Evolutionary conservation across 176 grass and related monocot species (phyloP).

Genomic region (Eremochloa ophiuroides): DNA sequence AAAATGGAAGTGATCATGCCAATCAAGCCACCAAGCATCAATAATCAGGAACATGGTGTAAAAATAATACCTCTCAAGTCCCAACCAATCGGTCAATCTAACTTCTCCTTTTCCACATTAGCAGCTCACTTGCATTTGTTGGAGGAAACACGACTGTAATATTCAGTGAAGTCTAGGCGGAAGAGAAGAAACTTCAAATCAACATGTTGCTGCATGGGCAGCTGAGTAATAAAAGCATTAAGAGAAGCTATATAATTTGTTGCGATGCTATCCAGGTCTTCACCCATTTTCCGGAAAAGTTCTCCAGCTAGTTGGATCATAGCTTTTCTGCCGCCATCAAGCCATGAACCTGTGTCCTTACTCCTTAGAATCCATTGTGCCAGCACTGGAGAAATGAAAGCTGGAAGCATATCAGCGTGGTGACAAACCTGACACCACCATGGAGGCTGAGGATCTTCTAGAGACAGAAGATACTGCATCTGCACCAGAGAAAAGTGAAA

Average conservation of each 20-base stretch:
- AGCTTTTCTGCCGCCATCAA: conserved; percentile 74
- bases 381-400: conserved; percentile 83
- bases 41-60: conserved; percentile 17
- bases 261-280: conserved; percentile 82
- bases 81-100: conserved; percentile 23
- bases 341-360: conserved; percentile 52
- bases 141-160: conserved; percentile 60
- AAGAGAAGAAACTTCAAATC: conserved; percentile 95
- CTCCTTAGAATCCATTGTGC: conserved; percentile 72
- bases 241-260: conserved; percentile 89
- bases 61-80: conserved; percentile 31
- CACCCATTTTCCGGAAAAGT: conserved; percentile 84
- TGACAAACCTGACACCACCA: too few relatives aligned
- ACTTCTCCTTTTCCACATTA: conserved; percentile 25
- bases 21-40: conserved; percentile 30
- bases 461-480: conserved; percentile 81
- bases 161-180: conserved; percentile 92
- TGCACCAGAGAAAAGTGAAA: conserved; percentile 55
- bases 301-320: conserved; percentile 75
- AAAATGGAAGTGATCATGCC: neutral
- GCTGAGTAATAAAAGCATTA: conserved; percentile 78
- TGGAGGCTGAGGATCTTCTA: too few relatives aligned
- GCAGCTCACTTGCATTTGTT: conserved; percentile 44
- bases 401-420: conserved; percentile 75
- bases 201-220: conserved; percentile 90